These are phyloP conservation scores for Neurospora sp. DNA, from an alignment of 495 filamentous ascomycete species.

Conservation along the genomic window DNA sequence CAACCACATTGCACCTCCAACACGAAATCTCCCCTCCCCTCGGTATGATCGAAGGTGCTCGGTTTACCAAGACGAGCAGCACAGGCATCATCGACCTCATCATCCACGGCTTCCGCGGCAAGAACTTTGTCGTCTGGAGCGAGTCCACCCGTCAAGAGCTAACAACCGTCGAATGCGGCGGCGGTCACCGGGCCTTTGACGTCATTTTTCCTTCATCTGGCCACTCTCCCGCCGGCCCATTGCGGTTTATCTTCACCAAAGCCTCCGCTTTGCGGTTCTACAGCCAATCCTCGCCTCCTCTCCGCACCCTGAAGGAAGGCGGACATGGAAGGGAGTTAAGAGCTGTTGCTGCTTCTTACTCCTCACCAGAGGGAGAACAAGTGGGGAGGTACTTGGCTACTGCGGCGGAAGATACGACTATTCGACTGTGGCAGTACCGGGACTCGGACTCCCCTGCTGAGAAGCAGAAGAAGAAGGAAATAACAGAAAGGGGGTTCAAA, in stretches of 20 bases:
- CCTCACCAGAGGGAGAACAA: conserved; percentile 14
- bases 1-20: conserved; percentile 15
- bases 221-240: conserved; percentile 15
- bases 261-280: conserved; percentile 42
- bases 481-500: conserved; percentile 14
- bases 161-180: conserved; percentile 66
- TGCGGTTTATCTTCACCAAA: conserved; percentile 46
- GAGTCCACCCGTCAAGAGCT: conserved; percentile 55
- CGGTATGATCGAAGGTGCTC: conserved; percentile 58
- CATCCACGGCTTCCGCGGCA: conserved; percentile 71
- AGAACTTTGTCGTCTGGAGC: conserved; percentile 71
- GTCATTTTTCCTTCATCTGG: conserved; percentile 34
- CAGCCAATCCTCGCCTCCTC: conserved; percentile 36
- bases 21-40: conserved; percentile 46
- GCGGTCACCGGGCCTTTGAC: conserved; percentile 64
- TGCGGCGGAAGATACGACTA: conserved; percentile 79
- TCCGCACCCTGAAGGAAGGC: conserved; percentile 51
- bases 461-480: no score
- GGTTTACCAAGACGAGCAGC: conserved; percentile 27
- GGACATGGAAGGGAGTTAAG: conserved; percentile 88
- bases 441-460: neutral
- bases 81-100: conserved; percentile 42
- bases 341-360: conserved; percentile 52
- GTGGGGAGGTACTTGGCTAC: conserved; percentile 52
- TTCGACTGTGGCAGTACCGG: conserved; percentile 53